phyloP scores from a whole-genome alignment of 208 protist species.

The Lotmaria passim region DNA sequence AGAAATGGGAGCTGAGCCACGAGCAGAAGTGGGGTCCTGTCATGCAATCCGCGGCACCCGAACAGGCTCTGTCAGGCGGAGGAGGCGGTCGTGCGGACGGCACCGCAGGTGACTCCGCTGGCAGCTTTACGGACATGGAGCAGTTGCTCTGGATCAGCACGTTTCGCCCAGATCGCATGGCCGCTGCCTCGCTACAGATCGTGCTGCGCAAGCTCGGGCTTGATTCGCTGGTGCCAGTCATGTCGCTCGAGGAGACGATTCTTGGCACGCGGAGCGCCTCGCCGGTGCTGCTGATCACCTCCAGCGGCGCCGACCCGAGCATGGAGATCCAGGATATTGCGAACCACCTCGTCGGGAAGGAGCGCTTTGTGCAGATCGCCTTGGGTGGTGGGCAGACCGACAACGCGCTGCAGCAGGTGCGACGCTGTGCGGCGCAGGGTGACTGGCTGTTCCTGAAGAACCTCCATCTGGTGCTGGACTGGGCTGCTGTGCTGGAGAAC shows the following conservation, averaged over 20 bases:
- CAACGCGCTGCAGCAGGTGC: conserved; percentile 87
- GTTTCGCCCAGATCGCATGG: conserved; percentile 96
- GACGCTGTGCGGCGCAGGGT: conserved; percentile 83
- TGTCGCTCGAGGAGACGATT: conserved; percentile 79
- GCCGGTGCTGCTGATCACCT: conserved; percentile 95
- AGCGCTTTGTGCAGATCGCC: conserved; percentile 92
- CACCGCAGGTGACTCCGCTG: neutral
- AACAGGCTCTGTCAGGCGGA: conserved; percentile 36
- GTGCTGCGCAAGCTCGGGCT: conserved; percentile 72
- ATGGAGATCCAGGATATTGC: conserved; percentile 93
- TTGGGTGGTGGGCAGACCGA: conserved; percentile 95
- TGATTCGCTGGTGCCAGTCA: conserved; percentile 65
- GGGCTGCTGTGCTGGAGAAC: conserved; percentile 94
- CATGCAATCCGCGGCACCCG: conserved; percentile 66
- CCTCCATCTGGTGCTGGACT: conserved; percentile 95
- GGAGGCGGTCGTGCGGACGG: no score
- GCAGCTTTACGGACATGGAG: conserved; percentile 84
- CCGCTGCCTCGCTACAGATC: conserved; percentile 71
- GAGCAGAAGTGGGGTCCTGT: conserved; percentile 76
- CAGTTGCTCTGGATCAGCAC: conserved; percentile 94
- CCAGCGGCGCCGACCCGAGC: conserved; percentile 94
- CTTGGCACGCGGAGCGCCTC: conserved; percentile 31
- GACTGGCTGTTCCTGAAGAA: conserved; percentile 97
- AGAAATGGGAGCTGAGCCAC: conserved; percentile 67
- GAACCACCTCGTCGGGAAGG: conserved; percentile 60